phyloP scores from a whole-genome alignment of 2,329 filamentous ascomycete genomes.

The Trichophyton benhamiae region DNA sequence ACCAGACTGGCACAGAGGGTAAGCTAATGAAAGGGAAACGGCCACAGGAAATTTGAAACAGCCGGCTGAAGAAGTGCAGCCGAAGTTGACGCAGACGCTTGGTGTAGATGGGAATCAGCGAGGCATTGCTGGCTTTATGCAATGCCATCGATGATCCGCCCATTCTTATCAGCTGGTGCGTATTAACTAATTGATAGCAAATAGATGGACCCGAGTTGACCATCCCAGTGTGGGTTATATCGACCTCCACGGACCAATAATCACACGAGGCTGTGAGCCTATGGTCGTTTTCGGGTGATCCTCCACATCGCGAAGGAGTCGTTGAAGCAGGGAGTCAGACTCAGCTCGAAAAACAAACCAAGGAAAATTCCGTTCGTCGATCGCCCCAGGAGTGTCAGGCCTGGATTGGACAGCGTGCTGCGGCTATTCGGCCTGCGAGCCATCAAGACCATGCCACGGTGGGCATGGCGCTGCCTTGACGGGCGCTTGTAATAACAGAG shows the following conservation, averaged over 20 bases:
- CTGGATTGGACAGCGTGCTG: background rate
- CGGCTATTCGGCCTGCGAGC: background rate
- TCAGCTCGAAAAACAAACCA: background rate
- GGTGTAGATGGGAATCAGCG: background rate
- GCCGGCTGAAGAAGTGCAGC: background rate
- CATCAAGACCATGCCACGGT: background rate
- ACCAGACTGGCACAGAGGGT: background rate
- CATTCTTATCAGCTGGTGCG: background rate
- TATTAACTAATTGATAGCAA: background rate
- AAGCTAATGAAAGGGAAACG: background rate
- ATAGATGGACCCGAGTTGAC: background rate
- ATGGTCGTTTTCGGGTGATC: background rate
- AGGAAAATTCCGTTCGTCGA: background rate
- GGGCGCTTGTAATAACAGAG: background rate
- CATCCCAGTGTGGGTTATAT: background rate
- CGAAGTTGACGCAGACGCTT: background rate
- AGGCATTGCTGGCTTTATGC: background rate
- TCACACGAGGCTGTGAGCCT: background rate
- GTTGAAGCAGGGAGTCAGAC: background rate
- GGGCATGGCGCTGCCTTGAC: background rate
- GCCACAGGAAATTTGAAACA: background rate
- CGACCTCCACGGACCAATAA: background rate
- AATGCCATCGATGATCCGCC: background rate
- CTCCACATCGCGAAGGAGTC: background rate
- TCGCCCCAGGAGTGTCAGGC: background rate